Evolutionary conservation across 164 flowering plant species (phyloP).

Genomic region (grape (Vitis vinifera)): DNA sequence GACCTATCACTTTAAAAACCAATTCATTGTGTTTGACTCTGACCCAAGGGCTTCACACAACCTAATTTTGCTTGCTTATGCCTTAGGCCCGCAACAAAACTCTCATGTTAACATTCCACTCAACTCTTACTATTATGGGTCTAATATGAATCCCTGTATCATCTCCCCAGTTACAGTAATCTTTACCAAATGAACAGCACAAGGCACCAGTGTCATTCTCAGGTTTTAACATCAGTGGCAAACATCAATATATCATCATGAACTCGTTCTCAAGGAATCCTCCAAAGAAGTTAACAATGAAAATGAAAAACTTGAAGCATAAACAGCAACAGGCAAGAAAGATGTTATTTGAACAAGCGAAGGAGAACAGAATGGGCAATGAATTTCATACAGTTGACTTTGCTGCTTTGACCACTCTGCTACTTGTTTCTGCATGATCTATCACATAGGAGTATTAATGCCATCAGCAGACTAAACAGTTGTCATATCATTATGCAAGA

Average conservation of each 20-base stretch:
- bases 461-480: too few relatives aligned
- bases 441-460: too few relatives aligned
- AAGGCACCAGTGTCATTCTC: not conserved
- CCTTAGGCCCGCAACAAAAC: too few relatives aligned
- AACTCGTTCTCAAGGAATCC: not conserved
- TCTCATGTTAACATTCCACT: too few relatives aligned
- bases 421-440: not conserved
- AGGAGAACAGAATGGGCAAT: not conserved
- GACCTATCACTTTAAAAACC: too few relatives aligned
- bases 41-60: too few relatives aligned
- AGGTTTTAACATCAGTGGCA: not conserved
- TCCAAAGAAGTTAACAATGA: not conserved
- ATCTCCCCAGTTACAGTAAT: not conserved
- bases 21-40: too few relatives aligned
- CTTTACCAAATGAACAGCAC: not conserved
- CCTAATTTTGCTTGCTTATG: too few relatives aligned
- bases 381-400: not conserved
- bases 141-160: not conserved
- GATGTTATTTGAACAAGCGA: too few relatives aligned
- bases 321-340: not conserved
- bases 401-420: not conserved
- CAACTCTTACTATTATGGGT: too few relatives aligned
- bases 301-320: not conserved
- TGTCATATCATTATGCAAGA: not conserved
- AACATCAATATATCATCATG: not conserved